Conservation (phyloP, 306 rosid genomes). For the Acacia acuminata region DNA sequence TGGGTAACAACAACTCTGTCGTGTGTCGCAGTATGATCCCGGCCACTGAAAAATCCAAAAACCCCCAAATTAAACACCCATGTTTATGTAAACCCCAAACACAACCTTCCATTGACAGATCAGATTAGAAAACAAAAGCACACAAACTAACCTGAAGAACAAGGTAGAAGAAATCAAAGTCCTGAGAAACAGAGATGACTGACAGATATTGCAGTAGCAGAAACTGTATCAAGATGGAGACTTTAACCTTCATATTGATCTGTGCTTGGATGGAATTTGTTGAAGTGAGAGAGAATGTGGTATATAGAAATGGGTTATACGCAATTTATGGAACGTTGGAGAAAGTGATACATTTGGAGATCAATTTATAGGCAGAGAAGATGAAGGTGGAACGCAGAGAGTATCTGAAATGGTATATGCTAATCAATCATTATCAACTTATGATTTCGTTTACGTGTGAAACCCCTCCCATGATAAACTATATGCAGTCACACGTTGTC, state of each 20-base stretch:
- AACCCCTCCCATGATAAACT: neutral
- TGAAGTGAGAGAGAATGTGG: neutral
- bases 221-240: neutral
- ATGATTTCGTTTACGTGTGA: neutral
- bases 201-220: conserved; percentile 38
- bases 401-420: neutral
- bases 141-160: conserved; percentile 65
- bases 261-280: neutral
- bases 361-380: neutral
- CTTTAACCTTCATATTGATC: neutral
- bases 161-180: conserved; percentile 84
- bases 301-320: neutral
- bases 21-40: conserved; percentile 78
- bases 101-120: neutral
- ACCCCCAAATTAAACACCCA: too few species aligned
- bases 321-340: neutral
- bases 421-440: neutral
- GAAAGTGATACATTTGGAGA: neutral
- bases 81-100: neutral
- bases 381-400: neutral
- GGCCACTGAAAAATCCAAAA: conserved; percentile 67
- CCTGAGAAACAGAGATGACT: conserved; percentile 46
- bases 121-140: neutral
- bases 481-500: neutral
- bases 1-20: conserved; percentile 78